Evolutionary conservation across 2,329 filamentous ascomycete species (phyloP).

Genomic region (Penicillium polonicum): DNA sequence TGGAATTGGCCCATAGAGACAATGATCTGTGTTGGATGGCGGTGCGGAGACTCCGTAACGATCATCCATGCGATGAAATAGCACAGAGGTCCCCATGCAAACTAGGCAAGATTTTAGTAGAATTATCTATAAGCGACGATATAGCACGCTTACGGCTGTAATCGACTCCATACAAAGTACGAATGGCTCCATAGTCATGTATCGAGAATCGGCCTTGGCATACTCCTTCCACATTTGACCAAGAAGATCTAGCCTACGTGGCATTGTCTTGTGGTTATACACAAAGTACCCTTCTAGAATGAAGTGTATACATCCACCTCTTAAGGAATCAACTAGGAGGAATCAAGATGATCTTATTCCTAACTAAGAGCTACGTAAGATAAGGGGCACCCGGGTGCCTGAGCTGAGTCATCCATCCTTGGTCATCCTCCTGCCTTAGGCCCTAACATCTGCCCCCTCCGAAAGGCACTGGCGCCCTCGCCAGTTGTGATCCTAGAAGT

Average conservation of each 20-base stretch:
- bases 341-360: too few relatives aligned
- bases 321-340: too few relatives aligned
- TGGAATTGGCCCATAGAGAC: background rate
- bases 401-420: too few relatives aligned
- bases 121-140: background rate
- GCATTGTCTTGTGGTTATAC: constrained; percentile 8
- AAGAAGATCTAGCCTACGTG: constrained; percentile 1
- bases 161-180: background rate
- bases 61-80: background rate
- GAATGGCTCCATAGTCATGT: constrained; percentile 4
- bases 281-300: constrained; percentile 14
- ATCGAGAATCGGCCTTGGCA: constrained; percentile 7
- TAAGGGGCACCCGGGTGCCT: too few relatives aligned
- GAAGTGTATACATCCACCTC: constrained; percentile 7
- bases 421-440: too few relatives aligned
- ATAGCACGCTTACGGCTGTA: background rate
- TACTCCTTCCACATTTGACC: constrained; percentile 13
- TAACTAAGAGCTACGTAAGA: too few relatives aligned
- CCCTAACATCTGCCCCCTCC: too few relatives aligned
- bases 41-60: background rate
- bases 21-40: background rate
- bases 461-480: too few relatives aligned
- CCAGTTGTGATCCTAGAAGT: too few relatives aligned
- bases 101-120: background rate
- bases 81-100: background rate